Evolutionary conservation across 2,329 filamentous ascomycete species (phyloP).

Genomic region (Fusarium sp.): DNA sequence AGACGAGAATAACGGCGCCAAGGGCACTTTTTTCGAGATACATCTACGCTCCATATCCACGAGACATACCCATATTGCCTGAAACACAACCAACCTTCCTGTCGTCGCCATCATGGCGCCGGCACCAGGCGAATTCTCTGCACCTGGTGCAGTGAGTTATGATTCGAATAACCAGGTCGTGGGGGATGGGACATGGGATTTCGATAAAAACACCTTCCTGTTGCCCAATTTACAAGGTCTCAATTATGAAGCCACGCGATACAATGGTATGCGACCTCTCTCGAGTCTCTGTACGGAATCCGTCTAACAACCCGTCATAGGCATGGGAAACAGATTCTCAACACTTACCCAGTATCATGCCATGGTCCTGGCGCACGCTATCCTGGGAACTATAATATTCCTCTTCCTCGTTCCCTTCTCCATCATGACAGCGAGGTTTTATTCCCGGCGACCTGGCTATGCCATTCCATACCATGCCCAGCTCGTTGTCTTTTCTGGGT

Average conservation of each 20-base stretch:
- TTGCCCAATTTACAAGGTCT: constrained; percentile 80
- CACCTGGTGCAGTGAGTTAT: constrained; percentile 78
- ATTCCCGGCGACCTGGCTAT: constrained; percentile 68
- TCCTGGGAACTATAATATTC: constrained; percentile 78
- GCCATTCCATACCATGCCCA: constrained; percentile 79
- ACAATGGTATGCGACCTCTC: constrained; percentile 71
- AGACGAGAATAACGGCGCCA: constrained; percentile 17
- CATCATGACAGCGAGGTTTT: constrained; percentile 80
- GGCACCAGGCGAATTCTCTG: constrained; percentile 69
- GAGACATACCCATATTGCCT: constrained; percentile 30
- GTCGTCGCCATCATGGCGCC: constrained; percentile 68
- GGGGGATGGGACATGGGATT: constrained; percentile 87
- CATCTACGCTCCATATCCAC: constrained; percentile 1
- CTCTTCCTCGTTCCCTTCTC: constrained; percentile 77
- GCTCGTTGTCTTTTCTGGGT: constrained; percentile 74
- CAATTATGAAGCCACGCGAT: constrained; percentile 84
- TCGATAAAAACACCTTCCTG: constrained; percentile 79
- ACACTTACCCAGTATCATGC: constrained; percentile 75
- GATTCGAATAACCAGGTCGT: constrained; percentile 79
- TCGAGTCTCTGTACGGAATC: neutral
- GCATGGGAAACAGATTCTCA: constrained; percentile 85
- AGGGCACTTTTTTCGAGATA: neutral
- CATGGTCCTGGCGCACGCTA: constrained; percentile 76
- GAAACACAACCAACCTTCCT: constrained; percentile 40
- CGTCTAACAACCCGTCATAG: constrained; percentile 54